phyloP scores from a whole-genome alignment of 495 filamentous ascomycete species.

The Neurospora sp. region DNA sequence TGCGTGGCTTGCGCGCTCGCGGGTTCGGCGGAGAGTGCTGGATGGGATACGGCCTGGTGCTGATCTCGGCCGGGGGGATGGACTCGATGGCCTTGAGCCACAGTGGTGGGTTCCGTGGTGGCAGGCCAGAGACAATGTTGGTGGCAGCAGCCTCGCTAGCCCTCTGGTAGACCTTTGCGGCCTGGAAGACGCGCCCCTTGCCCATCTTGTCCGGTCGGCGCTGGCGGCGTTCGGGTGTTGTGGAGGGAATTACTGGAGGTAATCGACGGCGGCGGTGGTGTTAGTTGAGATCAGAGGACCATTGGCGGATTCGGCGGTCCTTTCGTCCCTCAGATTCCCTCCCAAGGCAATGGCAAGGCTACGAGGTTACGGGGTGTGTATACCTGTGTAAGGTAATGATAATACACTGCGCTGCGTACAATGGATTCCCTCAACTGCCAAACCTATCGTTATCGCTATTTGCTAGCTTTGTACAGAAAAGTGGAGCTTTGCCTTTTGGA shows the following conservation, averaged over 20 bases:
- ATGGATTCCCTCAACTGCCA: neutral
- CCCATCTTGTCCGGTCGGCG: constrained; percentile 9
- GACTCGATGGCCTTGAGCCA: constrained; percentile 68
- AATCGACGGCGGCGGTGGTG: neutral
- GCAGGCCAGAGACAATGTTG: constrained; percentile 20
- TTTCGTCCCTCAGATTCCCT: neutral
- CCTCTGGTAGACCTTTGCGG: constrained; percentile 61
- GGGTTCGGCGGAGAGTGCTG: constrained; percentile 43
- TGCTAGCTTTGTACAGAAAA: neutral
- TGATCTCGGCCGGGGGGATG: constrained; percentile 70
- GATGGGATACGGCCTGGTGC: constrained; percentile 57
- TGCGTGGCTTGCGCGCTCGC: constrained; percentile 49
- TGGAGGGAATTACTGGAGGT: neutral
- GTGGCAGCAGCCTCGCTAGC: constrained; percentile 47
- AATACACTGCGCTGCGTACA: neutral
- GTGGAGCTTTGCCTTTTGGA: neutral
- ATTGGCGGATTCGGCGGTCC: neutral
- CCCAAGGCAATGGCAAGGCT: neutral
- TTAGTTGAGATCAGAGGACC: neutral
- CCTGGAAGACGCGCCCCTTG: constrained; percentile 50
- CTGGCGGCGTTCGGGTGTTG: neutral
- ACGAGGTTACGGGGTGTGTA: neutral
- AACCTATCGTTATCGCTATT: neutral
- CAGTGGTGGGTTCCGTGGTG: constrained; percentile 40
- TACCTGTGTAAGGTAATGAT: neutral